Evolutionary conservation across 2,329 filamentous ascomycete genomes (phyloP).

Genomic region (Dactylellina leptospora): DNA sequence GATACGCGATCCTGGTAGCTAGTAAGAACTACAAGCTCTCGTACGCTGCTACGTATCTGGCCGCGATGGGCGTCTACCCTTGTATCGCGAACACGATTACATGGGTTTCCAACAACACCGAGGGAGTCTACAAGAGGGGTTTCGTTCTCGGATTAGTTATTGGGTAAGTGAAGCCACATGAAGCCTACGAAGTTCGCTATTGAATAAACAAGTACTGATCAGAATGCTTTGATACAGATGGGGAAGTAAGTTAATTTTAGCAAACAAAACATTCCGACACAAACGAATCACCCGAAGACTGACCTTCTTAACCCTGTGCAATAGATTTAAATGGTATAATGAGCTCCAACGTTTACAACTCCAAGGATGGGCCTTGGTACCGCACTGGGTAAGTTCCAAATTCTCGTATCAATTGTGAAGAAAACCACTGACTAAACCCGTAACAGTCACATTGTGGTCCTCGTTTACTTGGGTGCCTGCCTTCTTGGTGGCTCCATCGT

Average conservation of each 20-base stretch:
- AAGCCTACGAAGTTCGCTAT: constrained; percentile 28
- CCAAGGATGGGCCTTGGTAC: constrained; percentile 41
- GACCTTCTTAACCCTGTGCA: too few relatives aligned
- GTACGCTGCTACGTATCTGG: constrained; percentile 85
- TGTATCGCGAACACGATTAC: constrained; percentile 86
- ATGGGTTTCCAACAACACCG: constrained; percentile 87
- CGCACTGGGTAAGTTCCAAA: constrained; percentile 33
- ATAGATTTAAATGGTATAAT: constrained; percentile 90
- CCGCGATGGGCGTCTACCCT: constrained; percentile 87
- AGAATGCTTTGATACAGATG: constrained; percentile 11
- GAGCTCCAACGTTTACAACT: constrained; percentile 58
- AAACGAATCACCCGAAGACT: too few relatives aligned
- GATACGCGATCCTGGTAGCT: constrained; percentile 81
- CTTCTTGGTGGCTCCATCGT: constrained; percentile 74
- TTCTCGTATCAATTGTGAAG: neutral
- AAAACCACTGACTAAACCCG: constrained; percentile 58
- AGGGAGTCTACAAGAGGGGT: constrained; percentile 90
- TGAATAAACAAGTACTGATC: neutral
- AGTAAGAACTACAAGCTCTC: constrained; percentile 72
- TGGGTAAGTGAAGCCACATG: constrained; percentile 59
- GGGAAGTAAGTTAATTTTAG: constrained; percentile 30
- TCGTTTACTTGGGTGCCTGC: constrained; percentile 76
- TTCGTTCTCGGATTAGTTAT: constrained; percentile 89
- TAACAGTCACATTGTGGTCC: constrained; percentile 73
- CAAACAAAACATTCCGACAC: too few relatives aligned